Evolutionary conservation across 169 alveolate genomes (phyloP), one percentile per base, ranked within the genome.

Genomic region (Plasmodium billcollinsi): DNA sequence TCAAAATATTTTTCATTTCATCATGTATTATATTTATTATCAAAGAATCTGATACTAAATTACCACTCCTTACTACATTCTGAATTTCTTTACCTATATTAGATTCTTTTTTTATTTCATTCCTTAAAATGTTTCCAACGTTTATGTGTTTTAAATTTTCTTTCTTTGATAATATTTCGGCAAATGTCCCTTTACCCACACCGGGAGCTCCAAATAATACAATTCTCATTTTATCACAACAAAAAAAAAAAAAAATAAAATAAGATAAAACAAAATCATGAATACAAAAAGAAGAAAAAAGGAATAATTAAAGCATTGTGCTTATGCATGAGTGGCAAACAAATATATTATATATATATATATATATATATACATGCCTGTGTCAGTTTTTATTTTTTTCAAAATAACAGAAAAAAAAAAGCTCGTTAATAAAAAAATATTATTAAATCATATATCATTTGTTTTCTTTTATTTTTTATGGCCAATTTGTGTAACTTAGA

Each of bases 131-230:
- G 3, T 66, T 78, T 14, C 89, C 89, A 21, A 78, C 67, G 14
- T 78, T 78, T 65, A 78, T 78, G 47, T 78, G 89, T 59, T 78
- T 78, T 21, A 78, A 43, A 12, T 66, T 63, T 78, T 78, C 89
- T 52, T 66, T 78, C 45, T 78, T 67, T 69, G 89, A 54, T 47
- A 78, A 45, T 21, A 78, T 78, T 52, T 78, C 89, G 4, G 89
- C 89, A 52, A 78, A 78, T 26, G 89, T 78, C 3, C 89, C 89
- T 59, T 78, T 78, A 33, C 89, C 89, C 9, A 78, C 89, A 12
- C 89, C 89, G 2, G 89, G 89, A 0, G 89, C 89, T 7, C 89
- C 89, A 26, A 78, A 78, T 29, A 78, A 59, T 3, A 78, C 89
- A 45, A 78, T 78, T 50, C 43, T 65, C 56, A 78, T 33, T 12